These are phyloP conservation scores for Globisporangium perplexum DNA, from an alignment of 352 stramenopile genomes.

Conservation along the genomic window DNA sequence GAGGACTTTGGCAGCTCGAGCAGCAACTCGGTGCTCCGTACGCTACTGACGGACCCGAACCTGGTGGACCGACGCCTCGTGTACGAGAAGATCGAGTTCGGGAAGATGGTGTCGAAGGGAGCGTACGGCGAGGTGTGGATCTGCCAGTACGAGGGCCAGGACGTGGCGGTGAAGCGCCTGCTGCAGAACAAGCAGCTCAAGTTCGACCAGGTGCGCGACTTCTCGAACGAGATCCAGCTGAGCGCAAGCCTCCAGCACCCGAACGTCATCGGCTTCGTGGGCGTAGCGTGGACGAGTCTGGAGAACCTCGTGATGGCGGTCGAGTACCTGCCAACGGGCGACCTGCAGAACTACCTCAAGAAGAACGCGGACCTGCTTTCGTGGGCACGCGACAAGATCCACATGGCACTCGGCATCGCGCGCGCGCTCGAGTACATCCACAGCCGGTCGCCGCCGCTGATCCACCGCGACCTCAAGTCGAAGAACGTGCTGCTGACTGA, in stretches of 20 bases:
- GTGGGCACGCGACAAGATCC: constrained; percentile 23
- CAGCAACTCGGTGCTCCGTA: constrained; percentile 14
- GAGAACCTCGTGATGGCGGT: constrained; percentile 18
- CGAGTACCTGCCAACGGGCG: constrained; percentile 20
- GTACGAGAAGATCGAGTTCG: constrained; percentile 26
- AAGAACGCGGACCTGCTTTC: not conserved
- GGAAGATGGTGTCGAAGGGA: constrained; percentile 17
- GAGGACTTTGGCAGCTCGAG: constrained; percentile 20
- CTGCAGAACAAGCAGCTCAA: constrained; percentile 21
- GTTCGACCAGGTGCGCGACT: constrained; percentile 33
- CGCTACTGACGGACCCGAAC: constrained; percentile 17
- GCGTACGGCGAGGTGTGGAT: constrained; percentile 43
- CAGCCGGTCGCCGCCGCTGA: constrained; percentile 11
- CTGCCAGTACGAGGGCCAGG: constrained; percentile 29
- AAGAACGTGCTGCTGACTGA: constrained; percentile 30
- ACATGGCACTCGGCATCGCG: constrained; percentile 24
- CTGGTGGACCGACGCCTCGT: constrained; percentile 18
- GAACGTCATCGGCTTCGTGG: constrained; percentile 43
- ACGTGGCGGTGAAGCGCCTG: constrained; percentile 40
- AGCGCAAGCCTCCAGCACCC: constrained; percentile 37
- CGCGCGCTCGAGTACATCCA: constrained; percentile 33
- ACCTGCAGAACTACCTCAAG: constrained; percentile 18
- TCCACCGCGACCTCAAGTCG: constrained; percentile 39
- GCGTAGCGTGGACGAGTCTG: constrained; percentile 39
- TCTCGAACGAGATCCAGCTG: constrained; percentile 34